Base-by-base conservation (phyloP, 306 rosid genomes). In the Dalbergia cochinchinensis region DNA sequence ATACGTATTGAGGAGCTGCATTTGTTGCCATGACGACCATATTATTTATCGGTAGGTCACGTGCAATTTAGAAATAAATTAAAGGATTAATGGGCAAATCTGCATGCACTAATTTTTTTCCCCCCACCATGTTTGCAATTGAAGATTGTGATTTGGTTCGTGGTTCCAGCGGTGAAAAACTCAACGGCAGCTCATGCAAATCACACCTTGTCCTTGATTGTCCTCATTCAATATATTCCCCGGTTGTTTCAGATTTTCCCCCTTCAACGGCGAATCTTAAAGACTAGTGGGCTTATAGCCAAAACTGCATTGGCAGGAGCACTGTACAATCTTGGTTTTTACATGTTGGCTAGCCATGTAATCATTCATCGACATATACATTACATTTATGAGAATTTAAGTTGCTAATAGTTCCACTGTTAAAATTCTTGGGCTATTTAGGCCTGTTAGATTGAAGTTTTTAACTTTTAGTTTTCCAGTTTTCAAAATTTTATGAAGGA, bases 261-360 rank as follows among this genome's bases (percentile, higher is more conserved):
- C 44, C 85, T 94, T 11, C 90, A 85, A 80, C 78, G 87, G 1
- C 86, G 84, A 79, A 95, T 95, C 66, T 74, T 88, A 33, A 95
- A 91, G 80, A 85, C 89, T 22, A 88, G 97, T 0, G 99, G 99
- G 15, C 89, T 90, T 4, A 88, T 95, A 71, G 86, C 94, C 72
- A 88, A 89, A 87, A 92, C 90, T 42, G 94, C 97, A 57, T 81
- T 94, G 85, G 93, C 91, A 11, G 98, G 98, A 15, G 93, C 99
- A 18, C 82, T 80, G 6, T 92, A 91, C 87, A 95, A 95, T 89
- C 97, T 95, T 77, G 86, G 91, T 15, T 87, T 86, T 67, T 92
- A 90, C 80, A 77, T 86, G 69, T 82, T 95, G 20, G 93, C 93
- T 45, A 94, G 92, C 61, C 99, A 92, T 83, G 98, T 91, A 87